Base-by-base conservation (phyloP, 108 stramenopile genomes). In the Nannochloropsis granulata region DNA sequence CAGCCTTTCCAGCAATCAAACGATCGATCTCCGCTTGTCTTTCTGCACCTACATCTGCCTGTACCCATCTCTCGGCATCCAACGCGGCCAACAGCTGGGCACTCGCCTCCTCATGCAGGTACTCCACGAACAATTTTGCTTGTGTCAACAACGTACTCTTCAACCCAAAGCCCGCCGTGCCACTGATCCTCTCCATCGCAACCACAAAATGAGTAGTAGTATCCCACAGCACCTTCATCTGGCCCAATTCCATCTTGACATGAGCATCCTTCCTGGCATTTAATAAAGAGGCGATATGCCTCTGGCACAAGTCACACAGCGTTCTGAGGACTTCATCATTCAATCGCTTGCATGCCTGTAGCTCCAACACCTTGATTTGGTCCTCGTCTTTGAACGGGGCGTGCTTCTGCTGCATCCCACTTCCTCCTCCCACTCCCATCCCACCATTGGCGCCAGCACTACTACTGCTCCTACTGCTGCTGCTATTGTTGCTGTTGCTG, bases 21-120 rank as follows among this genome's bases (percentile, higher is more conserved):
- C 82, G 79, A 44, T 91, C 91, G 12, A 91, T 46, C 21, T 71
- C 79, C 14, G 43, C 44, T 82, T 91, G 91, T 12, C 91, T 88
- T 19, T 88, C 88, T 0, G 87, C 78, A 23, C 85, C 24, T 13
- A 90, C 97, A 88, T 94, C 95, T 84, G 94, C 95, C 84, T 96
- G 94, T 21, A 91, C 88, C 96, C 96, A 97, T 81, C 93, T 92
- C 90, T 97, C 96, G 24, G 94, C 93, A 89, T 97, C 96, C n/a
- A 97, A 88, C 7, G 94, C 93, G 23, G 94, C 92, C 13, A 92
- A 94, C 80, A 95, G 84, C 43, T 43, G 82, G 71, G 56, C 79
- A 83, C 44, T 44, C 83, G 83, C 14, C 44, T 86, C 90, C 88
- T 96, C 94, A 85, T 97, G 96, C 82, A 91, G 92, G 78, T 94